phyloP scores from a whole-genome alignment of 192 early-diverging fungal genomes.

The Backusella mclennaniae region DNA sequence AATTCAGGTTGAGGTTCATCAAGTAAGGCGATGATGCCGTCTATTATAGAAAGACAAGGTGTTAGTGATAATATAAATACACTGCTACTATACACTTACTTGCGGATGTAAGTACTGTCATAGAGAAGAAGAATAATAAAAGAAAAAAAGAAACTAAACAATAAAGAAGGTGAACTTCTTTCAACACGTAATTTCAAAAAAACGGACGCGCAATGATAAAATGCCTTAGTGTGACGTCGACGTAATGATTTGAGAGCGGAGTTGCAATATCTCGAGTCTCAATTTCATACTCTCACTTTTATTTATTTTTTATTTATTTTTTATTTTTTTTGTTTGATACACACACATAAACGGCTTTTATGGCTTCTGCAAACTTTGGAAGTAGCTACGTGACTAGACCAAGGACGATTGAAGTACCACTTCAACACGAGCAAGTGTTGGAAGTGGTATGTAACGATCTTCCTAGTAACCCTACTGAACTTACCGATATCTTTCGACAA shows the following conservation, averaged over 20 bases:
- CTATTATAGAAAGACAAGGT: conserved; percentile 34
- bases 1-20: conserved; percentile 92
- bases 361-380: conserved; percentile 22
- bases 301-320: conserved; percentile 2
- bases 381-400: conserved; percentile 22
- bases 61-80: neutral
- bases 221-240: neutral
- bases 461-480: conserved; percentile 32
- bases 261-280: neutral
- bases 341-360: neutral
- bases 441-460: conserved; percentile 41
- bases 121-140: neutral
- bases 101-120: conserved; percentile 30
- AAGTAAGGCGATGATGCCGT: conserved; percentile 90
- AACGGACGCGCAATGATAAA: conserved; percentile 3
- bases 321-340: neutral
- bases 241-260: neutral
- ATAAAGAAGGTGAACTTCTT: conserved; percentile 1
- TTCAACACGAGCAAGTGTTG: conserved; percentile 41
- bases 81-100: conserved; percentile 13
- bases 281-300: neutral
- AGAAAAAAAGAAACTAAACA: neutral
- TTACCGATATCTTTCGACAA: conserved; percentile 37
- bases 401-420: conserved; percentile 41
- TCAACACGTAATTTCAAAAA: conserved; percentile 7